These are phyloP conservation scores for Geotrichum histeridarum DNA, from an alignment of 1,139 yeast species.

Conservation along the genomic window DNA sequence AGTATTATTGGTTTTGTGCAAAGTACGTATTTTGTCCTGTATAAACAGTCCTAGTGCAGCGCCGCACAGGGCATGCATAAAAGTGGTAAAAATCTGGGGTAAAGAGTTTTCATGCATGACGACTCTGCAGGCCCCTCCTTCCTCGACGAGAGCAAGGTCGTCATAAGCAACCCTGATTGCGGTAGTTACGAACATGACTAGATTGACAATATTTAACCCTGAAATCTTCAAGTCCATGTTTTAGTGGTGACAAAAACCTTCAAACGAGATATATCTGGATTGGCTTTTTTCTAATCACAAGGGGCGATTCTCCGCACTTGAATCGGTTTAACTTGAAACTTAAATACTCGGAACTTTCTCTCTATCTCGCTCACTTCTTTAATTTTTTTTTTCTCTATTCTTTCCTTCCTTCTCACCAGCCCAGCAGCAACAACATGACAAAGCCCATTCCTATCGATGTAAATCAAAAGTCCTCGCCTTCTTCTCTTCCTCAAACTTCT, in stretches of 20 bases:
- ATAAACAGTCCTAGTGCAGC: no score
- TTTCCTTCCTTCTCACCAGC: neutral
- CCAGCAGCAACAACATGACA: neutral
- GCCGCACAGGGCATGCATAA: no score
- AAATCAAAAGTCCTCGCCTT: neutral
- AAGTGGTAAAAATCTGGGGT: no score
- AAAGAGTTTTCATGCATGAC: no score
- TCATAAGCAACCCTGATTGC: no score
- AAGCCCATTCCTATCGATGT: conserved; percentile 1
- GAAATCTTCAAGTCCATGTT: no score
- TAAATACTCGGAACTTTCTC: neutral
- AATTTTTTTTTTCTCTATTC: neutral
- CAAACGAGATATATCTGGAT: neutral
- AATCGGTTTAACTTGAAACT: neutral
- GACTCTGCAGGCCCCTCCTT: no score
- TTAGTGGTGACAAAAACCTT: neutral
- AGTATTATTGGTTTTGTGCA: no score
- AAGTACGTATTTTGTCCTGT: no score
- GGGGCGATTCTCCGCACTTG: neutral
- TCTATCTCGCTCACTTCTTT: neutral
- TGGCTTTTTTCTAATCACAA: neutral
- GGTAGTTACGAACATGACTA: no score
- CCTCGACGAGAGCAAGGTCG: no score
- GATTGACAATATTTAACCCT: no score
- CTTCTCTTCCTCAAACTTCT: neutral